These are phyloP conservation scores for Penicillium olsonii DNA, from an alignment of 2,329 filamentous ascomycete genomes.

Conservation along the genomic window DNA sequence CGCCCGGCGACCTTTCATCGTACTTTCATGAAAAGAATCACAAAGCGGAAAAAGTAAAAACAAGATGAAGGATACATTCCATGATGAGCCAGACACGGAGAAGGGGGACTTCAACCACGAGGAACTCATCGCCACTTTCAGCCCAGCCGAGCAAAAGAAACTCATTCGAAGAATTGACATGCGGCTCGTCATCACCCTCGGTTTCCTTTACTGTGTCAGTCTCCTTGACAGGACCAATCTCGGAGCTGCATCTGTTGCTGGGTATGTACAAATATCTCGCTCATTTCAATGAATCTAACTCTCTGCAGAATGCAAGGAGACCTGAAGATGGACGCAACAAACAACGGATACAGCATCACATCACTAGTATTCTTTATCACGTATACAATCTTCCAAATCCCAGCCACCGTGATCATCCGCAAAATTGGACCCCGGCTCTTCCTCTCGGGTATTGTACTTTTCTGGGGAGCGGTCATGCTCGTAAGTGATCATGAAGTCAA, in stretches of 20 bases:
- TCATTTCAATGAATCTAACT: not conserved
- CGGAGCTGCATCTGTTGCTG: constrained; percentile 8
- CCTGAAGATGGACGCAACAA: constrained; percentile 16
- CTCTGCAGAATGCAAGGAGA: constrained; percentile 15
- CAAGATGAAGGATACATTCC: constrained; percentile 2
- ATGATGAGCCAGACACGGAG: not conserved
- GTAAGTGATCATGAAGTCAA: constrained; percentile 2
- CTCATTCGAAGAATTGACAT: constrained; percentile 7
- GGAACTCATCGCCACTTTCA: constrained; percentile 4
- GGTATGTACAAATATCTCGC: not conserved
- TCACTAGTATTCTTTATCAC: constrained; percentile 60
- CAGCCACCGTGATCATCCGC: constrained; percentile 68
- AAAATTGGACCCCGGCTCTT: constrained; percentile 56
- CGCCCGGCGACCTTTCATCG: not conserved
- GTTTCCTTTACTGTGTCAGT: constrained; percentile 6
- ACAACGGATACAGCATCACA: constrained; percentile 23
- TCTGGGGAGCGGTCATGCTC: constrained; percentile 14
- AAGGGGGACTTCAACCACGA: constrained; percentile 1
- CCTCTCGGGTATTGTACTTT: constrained; percentile 26
- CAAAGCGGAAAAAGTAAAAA: not conserved
- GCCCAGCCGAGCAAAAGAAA: constrained; percentile 5
- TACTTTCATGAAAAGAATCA: not conserved
- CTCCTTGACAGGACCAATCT: constrained; percentile 8
- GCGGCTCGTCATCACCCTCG: constrained; percentile 5
- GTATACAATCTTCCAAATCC: constrained; percentile 71